A percentile compares a stretch with the other conserved stretches of the same genome.
These are phyloP conservation scores for Hibiscus syriacus DNA, from an alignment of 345 rosid species.

Conservation along the genomic window DNA sequence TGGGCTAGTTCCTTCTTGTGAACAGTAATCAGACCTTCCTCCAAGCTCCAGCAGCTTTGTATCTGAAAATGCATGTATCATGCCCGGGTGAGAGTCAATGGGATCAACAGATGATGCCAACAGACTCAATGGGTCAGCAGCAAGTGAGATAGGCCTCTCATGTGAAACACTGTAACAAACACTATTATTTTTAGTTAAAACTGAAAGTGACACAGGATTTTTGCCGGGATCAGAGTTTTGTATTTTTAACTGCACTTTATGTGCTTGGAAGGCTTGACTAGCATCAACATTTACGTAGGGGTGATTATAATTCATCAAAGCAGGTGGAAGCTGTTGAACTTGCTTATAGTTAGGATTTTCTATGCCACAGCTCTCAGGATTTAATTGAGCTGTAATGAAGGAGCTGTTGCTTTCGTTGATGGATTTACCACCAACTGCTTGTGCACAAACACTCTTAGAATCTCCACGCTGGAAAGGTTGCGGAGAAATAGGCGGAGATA, in stretches of 20 bases:
- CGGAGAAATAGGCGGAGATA: constrained; percentile 42
- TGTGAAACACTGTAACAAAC: constrained; percentile 18
- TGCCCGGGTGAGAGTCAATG: constrained; percentile 31
- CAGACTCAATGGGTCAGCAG: constrained; percentile 24
- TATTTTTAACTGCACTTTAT: constrained; percentile 19
- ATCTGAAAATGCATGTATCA: constrained; percentile 59
- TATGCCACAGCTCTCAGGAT: constrained; percentile 19
- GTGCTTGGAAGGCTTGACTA: constrained; percentile 20
- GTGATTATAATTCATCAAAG: constrained; percentile 17
- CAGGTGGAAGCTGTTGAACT: constrained; percentile 4
- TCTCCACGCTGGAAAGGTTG: constrained; percentile 30
- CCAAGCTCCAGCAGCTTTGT: constrained; percentile 47
- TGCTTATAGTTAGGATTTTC: constrained; percentile 22
- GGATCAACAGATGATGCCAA: constrained; percentile 38
- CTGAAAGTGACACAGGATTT: constrained; percentile 12
- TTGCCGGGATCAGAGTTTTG: constrained; percentile 18
- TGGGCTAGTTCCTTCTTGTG: constrained; percentile 46
- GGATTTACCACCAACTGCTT: constrained; percentile 28
- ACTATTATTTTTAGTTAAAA: constrained; percentile 14
- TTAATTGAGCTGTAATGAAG: constrained; percentile 31
- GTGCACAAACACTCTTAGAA: constrained; percentile 22
- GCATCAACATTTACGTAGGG: constrained; percentile 26
- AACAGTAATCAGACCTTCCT: constrained; percentile 36
- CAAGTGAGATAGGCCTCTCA: constrained; percentile 22
- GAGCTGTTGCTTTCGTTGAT: constrained; percentile 48